Percentiles rank a stretch among this genome's conserved stretches.
Evolutionary conservation across 305 asterid species (phyloP).

Genomic region (Lippia alba): DNA sequence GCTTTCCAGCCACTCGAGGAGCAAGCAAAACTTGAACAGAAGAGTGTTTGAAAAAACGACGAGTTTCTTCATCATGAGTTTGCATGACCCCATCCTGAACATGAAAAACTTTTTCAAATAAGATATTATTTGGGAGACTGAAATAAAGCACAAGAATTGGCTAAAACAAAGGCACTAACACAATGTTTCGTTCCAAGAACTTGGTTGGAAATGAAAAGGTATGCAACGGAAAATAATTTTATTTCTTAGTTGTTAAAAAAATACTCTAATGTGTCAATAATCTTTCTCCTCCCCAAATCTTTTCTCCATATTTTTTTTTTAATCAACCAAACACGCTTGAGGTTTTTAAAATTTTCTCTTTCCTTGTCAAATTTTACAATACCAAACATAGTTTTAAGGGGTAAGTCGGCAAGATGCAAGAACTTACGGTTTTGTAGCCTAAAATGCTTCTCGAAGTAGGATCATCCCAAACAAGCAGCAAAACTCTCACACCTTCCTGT

Average conservation of each 20-base stretch:
- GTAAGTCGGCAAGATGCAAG: constrained; percentile 30
- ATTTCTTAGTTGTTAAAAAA: neutral
- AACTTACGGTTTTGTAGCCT: constrained; percentile 88
- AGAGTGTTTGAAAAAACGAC: constrained; percentile 88
- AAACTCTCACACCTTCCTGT: constrained; percentile 97
- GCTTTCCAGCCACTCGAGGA: constrained; percentile 97
- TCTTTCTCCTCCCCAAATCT: neutral
- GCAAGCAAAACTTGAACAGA: constrained; percentile 97
- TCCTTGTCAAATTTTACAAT: neutral
- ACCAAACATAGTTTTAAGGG: neutral
- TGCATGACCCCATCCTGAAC: constrained; percentile 96
- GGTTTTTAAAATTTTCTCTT: neutral
- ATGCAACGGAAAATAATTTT: too few species aligned
- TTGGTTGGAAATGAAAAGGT: too few species aligned
- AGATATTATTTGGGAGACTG: constrained; percentile 18
- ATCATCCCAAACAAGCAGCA: constrained; percentile 97
- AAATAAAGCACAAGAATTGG: constrained; percentile 4
- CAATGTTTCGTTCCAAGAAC: neutral
- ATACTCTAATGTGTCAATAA: neutral
- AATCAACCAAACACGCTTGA: neutral
- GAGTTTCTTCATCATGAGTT: constrained; percentile 99
- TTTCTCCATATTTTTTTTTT: too few species aligned
- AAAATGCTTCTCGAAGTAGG: constrained; percentile 94
- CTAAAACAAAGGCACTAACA: constrained; percentile 9
- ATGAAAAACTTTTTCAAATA: neutral